Conservation (phyloP, 2,329 filamentous ascomycete species). For the Fusarium tricinctum region DNA sequence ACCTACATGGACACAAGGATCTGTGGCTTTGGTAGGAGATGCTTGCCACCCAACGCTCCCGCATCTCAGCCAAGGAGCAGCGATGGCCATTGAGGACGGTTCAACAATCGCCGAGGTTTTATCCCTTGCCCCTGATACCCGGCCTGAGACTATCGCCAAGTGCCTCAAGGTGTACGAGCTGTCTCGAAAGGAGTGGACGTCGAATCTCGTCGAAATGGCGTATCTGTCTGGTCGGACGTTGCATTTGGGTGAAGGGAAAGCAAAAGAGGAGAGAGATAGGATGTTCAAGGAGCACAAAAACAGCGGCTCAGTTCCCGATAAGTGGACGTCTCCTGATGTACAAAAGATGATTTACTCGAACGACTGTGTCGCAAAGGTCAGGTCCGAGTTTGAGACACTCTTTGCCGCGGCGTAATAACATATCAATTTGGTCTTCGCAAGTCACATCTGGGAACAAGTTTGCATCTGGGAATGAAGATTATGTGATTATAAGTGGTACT, state of each 20-base stretch:
- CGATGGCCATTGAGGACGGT: constrained; percentile 77
- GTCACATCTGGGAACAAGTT: background rate
- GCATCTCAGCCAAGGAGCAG: constrained; percentile 76
- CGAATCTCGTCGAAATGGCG: constrained; percentile 47
- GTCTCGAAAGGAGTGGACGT: constrained; percentile 49
- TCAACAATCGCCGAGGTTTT: constrained; percentile 54
- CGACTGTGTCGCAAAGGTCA: constrained; percentile 68
- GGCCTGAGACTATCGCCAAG: constrained; percentile 45
- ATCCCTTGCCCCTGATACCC: constrained; percentile 38
- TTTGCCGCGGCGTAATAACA: constrained; percentile 40
- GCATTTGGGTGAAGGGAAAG: constrained; percentile 70
- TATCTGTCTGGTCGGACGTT: constrained; percentile 61
- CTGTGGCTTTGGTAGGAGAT: constrained; percentile 72
- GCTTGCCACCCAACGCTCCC: constrained; percentile 77
- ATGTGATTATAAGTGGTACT: constrained; percentile 41
- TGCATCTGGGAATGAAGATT: constrained; percentile 26
- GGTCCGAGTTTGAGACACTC: constrained; percentile 42
- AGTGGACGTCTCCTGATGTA: constrained; percentile 78
- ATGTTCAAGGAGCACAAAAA: constrained; percentile 66
- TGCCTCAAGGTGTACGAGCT: constrained; percentile 48
- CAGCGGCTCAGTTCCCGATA: constrained; percentile 71
- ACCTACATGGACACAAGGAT: constrained; percentile 70
- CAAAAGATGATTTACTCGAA: constrained; percentile 76
- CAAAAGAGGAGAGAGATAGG: constrained; percentile 70
- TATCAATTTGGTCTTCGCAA: constrained; percentile 4